Evolutionary conservation across 2,329 filamentous ascomycete species (phyloP).

Genomic region (Zalaria sp.): DNA sequence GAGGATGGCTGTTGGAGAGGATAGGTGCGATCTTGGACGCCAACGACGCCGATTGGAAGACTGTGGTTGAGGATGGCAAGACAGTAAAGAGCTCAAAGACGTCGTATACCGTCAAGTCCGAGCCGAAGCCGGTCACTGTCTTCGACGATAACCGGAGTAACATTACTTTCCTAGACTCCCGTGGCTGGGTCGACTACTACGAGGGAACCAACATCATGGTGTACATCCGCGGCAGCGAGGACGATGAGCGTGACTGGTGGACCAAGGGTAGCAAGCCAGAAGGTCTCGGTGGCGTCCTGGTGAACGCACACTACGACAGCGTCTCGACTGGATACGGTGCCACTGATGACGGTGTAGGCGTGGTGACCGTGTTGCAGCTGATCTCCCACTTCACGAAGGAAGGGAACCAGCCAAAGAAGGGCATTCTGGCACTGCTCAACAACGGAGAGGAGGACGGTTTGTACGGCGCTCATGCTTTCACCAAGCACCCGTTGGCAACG

Average conservation of each 20-base stretch:
- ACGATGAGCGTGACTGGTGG: slow-evolving; percentile 64
- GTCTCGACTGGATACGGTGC: slow-evolving; percentile 87
- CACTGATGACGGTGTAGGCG: slow-evolving; percentile 85
- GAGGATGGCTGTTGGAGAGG: slow-evolving; percentile 58
- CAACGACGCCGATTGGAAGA: slow-evolving; percentile 37
- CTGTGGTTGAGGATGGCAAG: slow-evolving; percentile 6
- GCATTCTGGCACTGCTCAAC: slow-evolving; percentile 77
- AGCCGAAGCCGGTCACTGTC: slow-evolving; percentile 34
- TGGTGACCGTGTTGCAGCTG: slow-evolving; percentile 73
- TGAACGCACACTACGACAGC: slow-evolving; percentile 92
- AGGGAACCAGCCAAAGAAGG: slow-evolving; percentile 59
- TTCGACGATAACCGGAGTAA: slow-evolving; percentile 74
- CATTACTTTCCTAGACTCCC: slow-evolving; percentile 40
- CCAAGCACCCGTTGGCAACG: slow-evolving; percentile 64
- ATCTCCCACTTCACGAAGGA: slow-evolving; percentile 67
- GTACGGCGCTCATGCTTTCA: slow-evolving; percentile 74
- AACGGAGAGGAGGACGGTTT: slow-evolving; percentile 92
- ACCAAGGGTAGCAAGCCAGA: slow-evolving; percentile 21
- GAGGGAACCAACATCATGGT: slow-evolving; percentile 87
- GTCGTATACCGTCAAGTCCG: slow-evolving; percentile 7
- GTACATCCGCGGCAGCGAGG: slow-evolving; percentile 70
- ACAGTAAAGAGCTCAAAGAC: slow-evolving; percentile 21
- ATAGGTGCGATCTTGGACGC: slow-evolving; percentile 54
- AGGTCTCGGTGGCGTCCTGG: slow-evolving; percentile 59
- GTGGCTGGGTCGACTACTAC: slow-evolving; percentile 51